Base-by-base conservation (phyloP, 257 asterid genomes). In the Ilex aquifolium region DNA sequence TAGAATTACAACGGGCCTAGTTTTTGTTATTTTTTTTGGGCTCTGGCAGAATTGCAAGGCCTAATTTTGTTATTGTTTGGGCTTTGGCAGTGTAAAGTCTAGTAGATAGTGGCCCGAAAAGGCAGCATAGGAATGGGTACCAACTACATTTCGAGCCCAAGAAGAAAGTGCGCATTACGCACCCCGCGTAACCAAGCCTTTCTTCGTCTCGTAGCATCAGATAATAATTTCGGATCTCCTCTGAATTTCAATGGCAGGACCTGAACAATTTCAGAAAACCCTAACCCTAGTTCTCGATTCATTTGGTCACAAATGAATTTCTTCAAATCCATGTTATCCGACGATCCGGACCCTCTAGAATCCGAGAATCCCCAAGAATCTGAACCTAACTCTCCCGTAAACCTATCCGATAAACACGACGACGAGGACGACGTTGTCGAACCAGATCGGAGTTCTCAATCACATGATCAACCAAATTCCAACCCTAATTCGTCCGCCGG, bases 321-420 rank as follows among this genome's bases (percentile, higher is more conserved):
- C 89, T 83, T 86, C 84, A 88, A 73, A 73, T 86, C 98, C 63
- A 83, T 91, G 2, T 51, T 91, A 55, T 71, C 85, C 7, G 98
- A 86, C 61, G 98, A 86, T 65, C 83, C 80, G 31, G 86, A 84
- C 30, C 73, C 85, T 8, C 69, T 87, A 9, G 40, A 65, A 31
- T 59, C 77, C 40, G 78, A 68, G 12, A 72, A 59, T n/a, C 48
- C 57, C 16, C 75, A 44, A 10, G 71, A 64, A 7, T 31, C 85
- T 50, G 77, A 69, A 11, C 77, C 85, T 44, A 60, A 55, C 62
- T 61, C 81, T 2, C 56, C 82, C 3, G 39, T 21, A 32, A 44
- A 71, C 1, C 61, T 63, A 61, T 58, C 78, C 8, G 52, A 61
- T 1, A 64, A 58, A 13, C 65, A 32, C 31, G 48, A 60, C 7